Evolutionary conservation across 768 basidiomycete species (phyloP).

Genomic region (Polyporus arcularius): DNA sequence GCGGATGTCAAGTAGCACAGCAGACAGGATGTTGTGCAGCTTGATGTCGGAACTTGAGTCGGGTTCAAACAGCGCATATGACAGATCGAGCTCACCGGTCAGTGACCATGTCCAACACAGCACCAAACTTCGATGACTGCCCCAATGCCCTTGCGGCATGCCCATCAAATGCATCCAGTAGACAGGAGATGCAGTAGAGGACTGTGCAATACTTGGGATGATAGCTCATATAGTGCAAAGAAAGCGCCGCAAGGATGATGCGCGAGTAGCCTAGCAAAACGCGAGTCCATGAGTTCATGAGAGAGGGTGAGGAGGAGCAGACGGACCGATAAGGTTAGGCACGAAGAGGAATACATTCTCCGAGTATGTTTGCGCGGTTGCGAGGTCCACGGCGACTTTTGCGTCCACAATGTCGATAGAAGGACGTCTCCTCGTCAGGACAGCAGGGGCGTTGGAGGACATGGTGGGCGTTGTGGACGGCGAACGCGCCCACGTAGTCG

Average conservation of each 20-base stretch:
- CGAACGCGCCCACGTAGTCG: constrained; percentile 18
- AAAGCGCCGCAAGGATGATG: constrained; percentile 85
- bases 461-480: constrained; percentile 16
- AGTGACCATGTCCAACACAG: constrained; percentile 98
- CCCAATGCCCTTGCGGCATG: constrained; percentile 85
- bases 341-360: constrained; percentile 98
- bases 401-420: constrained; percentile 79
- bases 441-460: constrained; percentile 21
- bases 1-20: constrained; percentile 91
- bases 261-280: constrained; percentile 75
- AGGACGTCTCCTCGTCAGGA: constrained; percentile 41
- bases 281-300: constrained; percentile 5
- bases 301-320: background rate
- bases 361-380: constrained; percentile 80
- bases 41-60: constrained; percentile 32
- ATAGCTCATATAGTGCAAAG: constrained; percentile 91
- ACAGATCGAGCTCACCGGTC: constrained; percentile 66
- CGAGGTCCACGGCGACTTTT: constrained; percentile 83
- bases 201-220: constrained; percentile 93
- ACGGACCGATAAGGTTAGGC: constrained; percentile 92
- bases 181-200: constrained; percentile 85
- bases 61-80: background rate
- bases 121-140: constrained; percentile 96
- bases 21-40: constrained; percentile 95
- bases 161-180: constrained; percentile 95